Conservation (phyloP, 163 green algal genomes). For the Prototheca wickerhamii region DNA sequence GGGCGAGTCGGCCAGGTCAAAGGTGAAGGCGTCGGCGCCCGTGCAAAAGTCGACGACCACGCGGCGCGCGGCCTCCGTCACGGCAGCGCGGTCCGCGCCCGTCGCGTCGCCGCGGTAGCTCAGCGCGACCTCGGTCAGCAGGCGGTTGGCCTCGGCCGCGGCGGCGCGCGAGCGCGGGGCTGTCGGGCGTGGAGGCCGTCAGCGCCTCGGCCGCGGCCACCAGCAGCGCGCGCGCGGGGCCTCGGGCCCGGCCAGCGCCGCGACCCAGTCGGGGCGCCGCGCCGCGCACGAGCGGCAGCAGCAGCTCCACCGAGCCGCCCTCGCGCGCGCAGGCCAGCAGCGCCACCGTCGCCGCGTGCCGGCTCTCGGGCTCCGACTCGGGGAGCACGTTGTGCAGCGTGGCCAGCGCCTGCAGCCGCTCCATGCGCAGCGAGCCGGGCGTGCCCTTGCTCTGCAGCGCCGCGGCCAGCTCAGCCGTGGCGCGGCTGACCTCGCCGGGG, state of each 20-base stretch:
- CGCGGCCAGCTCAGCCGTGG: background rate
- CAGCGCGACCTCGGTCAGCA: background rate
- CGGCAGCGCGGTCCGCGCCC: background rate
- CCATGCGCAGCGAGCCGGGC: background rate
- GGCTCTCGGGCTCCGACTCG: background rate
- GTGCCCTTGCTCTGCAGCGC: background rate
- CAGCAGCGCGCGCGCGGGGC: background rate
- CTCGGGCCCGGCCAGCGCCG: background rate
- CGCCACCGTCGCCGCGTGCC: background rate
- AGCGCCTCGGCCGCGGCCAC: background rate
- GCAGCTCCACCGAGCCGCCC: background rate
- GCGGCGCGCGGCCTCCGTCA: background rate
- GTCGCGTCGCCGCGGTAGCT: background rate
- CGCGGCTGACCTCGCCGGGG: background rate
- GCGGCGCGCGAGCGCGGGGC: background rate
- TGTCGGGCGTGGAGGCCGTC: background rate
- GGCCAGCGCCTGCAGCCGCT: background rate
- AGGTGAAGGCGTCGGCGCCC: background rate
- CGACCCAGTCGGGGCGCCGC: background rate
- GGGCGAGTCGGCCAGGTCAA: background rate
- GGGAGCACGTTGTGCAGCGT: constrained; percentile 1
- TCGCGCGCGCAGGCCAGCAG: background rate
- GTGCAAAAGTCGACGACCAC: background rate
- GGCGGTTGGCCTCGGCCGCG: background rate
- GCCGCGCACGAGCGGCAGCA: background rate